These are phyloP conservation scores for Streptanthus diversifolius DNA, from an alignment of 345 rosid genomes.

Conservation along the genomic window DNA sequence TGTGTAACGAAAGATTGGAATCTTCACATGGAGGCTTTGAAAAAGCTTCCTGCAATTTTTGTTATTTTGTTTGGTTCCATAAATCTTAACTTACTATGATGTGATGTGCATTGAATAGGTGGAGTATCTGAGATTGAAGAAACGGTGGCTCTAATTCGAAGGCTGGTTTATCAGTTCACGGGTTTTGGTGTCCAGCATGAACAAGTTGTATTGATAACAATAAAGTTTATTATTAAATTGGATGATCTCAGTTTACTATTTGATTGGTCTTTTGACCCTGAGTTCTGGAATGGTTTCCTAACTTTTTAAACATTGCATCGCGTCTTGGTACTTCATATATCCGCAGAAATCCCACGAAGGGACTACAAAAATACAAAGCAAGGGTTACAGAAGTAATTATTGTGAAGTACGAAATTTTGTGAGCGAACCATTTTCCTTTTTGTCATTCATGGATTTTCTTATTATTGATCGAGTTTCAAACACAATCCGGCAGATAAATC, in stretches of 20 bases:
- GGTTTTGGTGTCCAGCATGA: neutral
- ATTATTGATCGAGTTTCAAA: too few species aligned
- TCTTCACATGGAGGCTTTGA: neutral
- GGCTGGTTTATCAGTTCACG: neutral
- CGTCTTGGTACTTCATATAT: too few species aligned
- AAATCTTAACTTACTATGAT: neutral
- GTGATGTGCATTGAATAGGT: slow-evolving; percentile 7
- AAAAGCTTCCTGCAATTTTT: neutral
- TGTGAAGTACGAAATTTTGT: too few species aligned
- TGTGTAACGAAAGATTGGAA: too few species aligned
- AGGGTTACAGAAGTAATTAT: too few species aligned
- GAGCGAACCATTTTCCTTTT: too few species aligned
- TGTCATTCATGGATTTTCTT: too few species aligned
- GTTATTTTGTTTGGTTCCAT: neutral
- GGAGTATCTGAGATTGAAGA: neutral
- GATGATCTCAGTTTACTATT: neutral
- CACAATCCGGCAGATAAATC: too few species aligned
- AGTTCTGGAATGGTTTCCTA: neutral
- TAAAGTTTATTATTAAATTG: neutral
- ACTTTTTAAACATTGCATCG: too few species aligned
- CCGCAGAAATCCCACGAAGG: too few species aligned
- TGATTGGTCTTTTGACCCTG: neutral
- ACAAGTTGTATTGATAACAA: neutral
- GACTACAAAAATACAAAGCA: too few species aligned
- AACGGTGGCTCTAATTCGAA: neutral